Percentiles rank a stretch among this genome's conserved stretches.
Evolutionary conservation across 768 basidiomycete genomes (phyloP).

Genomic region (Kwoniella europaea): DNA sequence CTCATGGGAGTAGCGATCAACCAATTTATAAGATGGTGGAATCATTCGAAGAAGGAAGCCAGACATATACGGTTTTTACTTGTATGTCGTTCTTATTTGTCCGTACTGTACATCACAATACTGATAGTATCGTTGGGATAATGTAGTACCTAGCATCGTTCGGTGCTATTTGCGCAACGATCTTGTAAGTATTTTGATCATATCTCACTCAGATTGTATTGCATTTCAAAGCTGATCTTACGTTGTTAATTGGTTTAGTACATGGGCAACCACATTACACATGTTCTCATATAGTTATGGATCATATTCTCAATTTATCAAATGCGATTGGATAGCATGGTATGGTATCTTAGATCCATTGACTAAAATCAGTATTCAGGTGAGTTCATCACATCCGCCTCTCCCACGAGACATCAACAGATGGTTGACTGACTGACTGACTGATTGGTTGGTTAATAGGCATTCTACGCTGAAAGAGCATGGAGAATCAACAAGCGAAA

Average conservation of each 20-base stretch:
- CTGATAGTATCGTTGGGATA: not conserved
- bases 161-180: conserved; percentile 18
- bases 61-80: conserved; percentile 20
- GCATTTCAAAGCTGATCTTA: not conserved
- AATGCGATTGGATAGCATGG: conserved; percentile 31
- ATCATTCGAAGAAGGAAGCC: conserved; percentile 14
- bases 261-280: conserved; percentile 23
- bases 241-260: not conserved
- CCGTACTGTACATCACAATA: not conserved
- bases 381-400: not conserved
- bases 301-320: conserved; percentile 17
- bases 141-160: conserved; percentile 23
- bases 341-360: conserved; percentile 24
- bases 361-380: conserved; percentile 28
- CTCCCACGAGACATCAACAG: not conserved
- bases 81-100: conserved; percentile 3
- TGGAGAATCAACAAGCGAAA: conserved; percentile 27
- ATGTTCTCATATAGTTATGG: conserved; percentile 28
- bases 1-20: conserved; percentile 17
- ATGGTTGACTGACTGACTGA: not conserved
- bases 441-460: not conserved
- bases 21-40: conserved; percentile 20
- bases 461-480: conserved; percentile 28
- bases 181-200: conserved; percentile 18
- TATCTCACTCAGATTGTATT: not conserved